Conservation (phyloP, 768 basidiomycete species). For the Suillus sp. region DNA sequence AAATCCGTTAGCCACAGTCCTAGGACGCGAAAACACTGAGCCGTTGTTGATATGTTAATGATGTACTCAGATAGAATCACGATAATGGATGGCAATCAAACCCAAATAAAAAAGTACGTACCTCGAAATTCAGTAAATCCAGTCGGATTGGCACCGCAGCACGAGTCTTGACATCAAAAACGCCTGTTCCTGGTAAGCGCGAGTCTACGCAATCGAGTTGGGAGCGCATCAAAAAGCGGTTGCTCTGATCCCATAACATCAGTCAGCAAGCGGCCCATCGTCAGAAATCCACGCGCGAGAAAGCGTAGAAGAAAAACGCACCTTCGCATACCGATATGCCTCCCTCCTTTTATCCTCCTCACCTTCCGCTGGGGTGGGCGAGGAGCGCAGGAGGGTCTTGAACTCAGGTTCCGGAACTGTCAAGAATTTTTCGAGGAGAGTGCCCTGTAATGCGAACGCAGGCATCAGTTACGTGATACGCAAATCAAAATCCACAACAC, state of each 20-base stretch:
- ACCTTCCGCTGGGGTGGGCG: slow-evolving; percentile 18
- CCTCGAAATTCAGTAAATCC: slow-evolving; percentile 83
- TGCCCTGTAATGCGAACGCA: slow-evolving; percentile 55
- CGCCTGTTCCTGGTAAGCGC: slow-evolving; percentile 83
- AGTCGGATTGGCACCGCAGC: slow-evolving; percentile 82
- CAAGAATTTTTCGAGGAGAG: slow-evolving; percentile 85
- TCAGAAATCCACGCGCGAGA: slow-evolving; percentile 26
- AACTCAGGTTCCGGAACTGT: slow-evolving; percentile 71
- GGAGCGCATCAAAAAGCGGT: slow-evolving; percentile 83
- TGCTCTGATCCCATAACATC: slow-evolving; percentile 30
- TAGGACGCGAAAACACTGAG: not conserved
- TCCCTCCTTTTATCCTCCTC: slow-evolving; percentile 52
- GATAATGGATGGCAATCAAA: not conserved
- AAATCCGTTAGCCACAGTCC: not conserved
- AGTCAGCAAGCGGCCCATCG: not conserved
- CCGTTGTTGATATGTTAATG: not conserved
- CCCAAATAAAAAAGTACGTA: slow-evolving; percentile 26
- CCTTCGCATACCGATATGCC: slow-evolving; percentile 87
- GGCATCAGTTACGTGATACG: not conserved
- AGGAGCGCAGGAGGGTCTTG: slow-evolving; percentile 48
- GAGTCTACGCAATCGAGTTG: slow-evolving; percentile 88
- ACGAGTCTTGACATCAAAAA: slow-evolving; percentile 97
- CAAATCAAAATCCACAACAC: not conserved
- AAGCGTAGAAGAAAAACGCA: slow-evolving; percentile 47
- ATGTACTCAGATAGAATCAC: no score